Evolutionary conservation across 257 asterid species (phyloP).

Genomic region (Parsonsia alboflavescens): DNA sequence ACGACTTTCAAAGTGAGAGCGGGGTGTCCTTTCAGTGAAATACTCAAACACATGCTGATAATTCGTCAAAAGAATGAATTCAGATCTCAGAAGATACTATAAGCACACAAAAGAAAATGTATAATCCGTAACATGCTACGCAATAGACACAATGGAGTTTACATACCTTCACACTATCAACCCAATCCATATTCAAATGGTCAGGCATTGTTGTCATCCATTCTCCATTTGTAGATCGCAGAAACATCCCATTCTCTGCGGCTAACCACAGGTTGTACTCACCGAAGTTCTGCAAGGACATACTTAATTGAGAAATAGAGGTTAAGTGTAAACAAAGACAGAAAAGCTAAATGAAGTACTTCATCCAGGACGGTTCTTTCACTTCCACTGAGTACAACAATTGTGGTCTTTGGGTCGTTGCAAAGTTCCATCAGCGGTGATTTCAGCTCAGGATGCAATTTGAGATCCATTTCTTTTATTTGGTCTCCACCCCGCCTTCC

Average conservation of each 20-base stretch:
- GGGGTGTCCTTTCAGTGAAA: slow-evolving; percentile 96
- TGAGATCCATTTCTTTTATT: slow-evolving; percentile 91
- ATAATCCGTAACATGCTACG: slow-evolving; percentile 6
- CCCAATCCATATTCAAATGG: slow-evolving; percentile 95
- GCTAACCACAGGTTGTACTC: slow-evolving; percentile 95
- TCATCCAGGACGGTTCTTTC: slow-evolving; percentile 67
- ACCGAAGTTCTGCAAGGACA: slow-evolving; percentile 68
- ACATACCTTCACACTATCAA: slow-evolving; percentile 78
- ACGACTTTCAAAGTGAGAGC: slow-evolving; percentile 80
- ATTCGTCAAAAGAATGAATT: slow-evolving; percentile 23
- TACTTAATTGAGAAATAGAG: slow-evolving; percentile 18
- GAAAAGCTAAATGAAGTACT: slow-evolving; percentile 31
- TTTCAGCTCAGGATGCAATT: slow-evolving; percentile 78
- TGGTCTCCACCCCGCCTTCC: slow-evolving; percentile 91
- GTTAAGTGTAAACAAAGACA: not conserved
- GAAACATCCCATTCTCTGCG: slow-evolving; percentile 97
- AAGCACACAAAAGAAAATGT: not conserved
- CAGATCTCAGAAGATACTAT: slow-evolving; percentile 9
- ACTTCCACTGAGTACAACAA: slow-evolving; percentile 95
- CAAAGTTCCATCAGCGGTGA: slow-evolving; percentile 62
- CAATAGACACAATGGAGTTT: slow-evolving; percentile 12
- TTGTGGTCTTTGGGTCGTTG: slow-evolving; percentile 74
- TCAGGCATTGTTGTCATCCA: slow-evolving; percentile 99
- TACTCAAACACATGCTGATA: slow-evolving; percentile 90
- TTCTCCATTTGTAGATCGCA: slow-evolving; percentile 70